Base-by-base conservation (phyloP, 768 basidiomycete species). In the Suillus americanus region DNA sequence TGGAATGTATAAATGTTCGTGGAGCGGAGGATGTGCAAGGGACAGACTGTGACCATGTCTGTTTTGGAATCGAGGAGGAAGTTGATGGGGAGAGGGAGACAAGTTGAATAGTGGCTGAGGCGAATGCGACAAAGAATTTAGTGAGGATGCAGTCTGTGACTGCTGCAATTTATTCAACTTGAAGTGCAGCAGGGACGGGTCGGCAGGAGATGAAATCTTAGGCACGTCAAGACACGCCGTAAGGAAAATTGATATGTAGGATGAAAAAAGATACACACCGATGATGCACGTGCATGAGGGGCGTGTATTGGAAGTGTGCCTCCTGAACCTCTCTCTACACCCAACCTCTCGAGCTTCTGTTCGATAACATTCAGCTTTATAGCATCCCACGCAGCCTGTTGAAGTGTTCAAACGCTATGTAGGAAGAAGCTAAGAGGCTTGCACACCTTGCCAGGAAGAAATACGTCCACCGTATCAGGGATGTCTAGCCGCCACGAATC, bases 121-220 rank as follows among this genome's bases (percentile, higher is more conserved):
- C 3, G 92, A 92, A 9, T 83, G 76, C 14, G 88, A 78, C 35
- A 87, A 73, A 1, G 90, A 91, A 61, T 79, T 81, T 1, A 80
- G 72, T 4, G 82, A 78, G 3, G 84, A 83, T 20, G 77, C 77
- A 61, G 74, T 77, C 69, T 91, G 90, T 0, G 89, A 83, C 75
- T 89, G 89, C 67, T 92, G 92, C 12, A 95, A 80, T 76, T 92
- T 92, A 78, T 92, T 92, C 51, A 94, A 80, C 75, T 92, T 94
- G 78, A 90, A 93, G 68, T 87, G 83, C 23, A 95, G 80, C 28
- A 95, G 76, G 23, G 90, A 89, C 35, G 93, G 92, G 72, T 94
- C 93, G 5, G 92, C 92, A 35, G 93, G 92, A n/a, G 92, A 94
- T 2, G 93, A 94, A 77, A 94, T 91, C 93, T 95, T 71, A 28